Evolutionary conservation across 1,284 basidiomycete species (phyloP), one percentile per base, ranked within the genome.

Genomic region (Ganoderma sp.): DNA sequence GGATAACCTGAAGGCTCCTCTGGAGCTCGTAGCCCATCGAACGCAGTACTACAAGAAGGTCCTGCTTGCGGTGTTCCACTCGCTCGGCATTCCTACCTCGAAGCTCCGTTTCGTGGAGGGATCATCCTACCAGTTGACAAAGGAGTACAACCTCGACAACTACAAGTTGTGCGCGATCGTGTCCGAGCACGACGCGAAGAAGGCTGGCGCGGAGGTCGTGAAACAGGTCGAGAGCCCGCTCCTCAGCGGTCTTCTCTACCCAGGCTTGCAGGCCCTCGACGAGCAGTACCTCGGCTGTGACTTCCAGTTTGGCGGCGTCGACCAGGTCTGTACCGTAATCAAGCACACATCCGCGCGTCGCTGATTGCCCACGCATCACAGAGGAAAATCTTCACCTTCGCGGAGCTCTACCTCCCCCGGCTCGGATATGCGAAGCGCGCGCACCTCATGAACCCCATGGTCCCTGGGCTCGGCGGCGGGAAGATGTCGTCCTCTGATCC

Each of bases 401-500:
- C 98, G 10, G 97, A 99, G 77, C 89, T 93, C 76, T 96, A 95
- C 86, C 90, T 99, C 64, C 98, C 97, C 2, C 88, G 90, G 70
- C 86, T 99, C 28, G 97, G 98, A 34, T 99, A 99, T 83, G 84
- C 84, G 63, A 98, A 99, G 82, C 94, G 98, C 58, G 94, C 97
- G 0, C 97, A 99, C 80, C 85, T 99, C 45, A 99, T 99, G 97
- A 99, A 98, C 82, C 85, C 88, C 17, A 99, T 99, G 97, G 96
- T 99, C 0, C 97, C 98, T 25, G 97, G 98, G 52, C 87, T 99
- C 59, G 88, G 88, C 57, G 97, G 97, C 39, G 95, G 95, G 32
- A 99, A 99, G 80, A 99, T 99, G 98, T 97, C 95, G n/a, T 91
- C 96, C 0, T 99, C 97, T 1, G 97, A 99, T 76, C 93, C 95